Percentiles rank a stretch among this genome's conserved stretches.
These are phyloP conservation scores for Antitrichia curtipendula DNA, from an alignment of 225 moss, liverwort and hornwort genomes.

Conservation along the genomic window DNA sequence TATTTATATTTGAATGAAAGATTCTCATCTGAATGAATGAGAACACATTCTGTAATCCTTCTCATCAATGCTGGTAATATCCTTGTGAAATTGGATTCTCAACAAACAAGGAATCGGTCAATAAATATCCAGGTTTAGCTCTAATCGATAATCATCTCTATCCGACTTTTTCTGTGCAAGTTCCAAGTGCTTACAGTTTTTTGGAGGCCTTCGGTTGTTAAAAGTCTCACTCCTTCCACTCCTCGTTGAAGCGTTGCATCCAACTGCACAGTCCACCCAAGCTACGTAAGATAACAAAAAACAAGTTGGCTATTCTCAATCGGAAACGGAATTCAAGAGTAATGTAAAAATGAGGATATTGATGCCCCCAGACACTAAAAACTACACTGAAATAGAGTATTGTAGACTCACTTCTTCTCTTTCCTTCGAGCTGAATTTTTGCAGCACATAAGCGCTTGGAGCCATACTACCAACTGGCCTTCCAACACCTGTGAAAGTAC, in stretches of 20 bases:
- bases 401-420: conserved; percentile 59
- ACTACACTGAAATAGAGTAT: not conserved
- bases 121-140: not conserved
- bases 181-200: conserved; percentile 96
- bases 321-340: not conserved
- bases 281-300: not conserved
- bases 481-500: conserved; percentile 56
- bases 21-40: not conserved
- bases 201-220: conserved; percentile 61
- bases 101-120: not conserved
- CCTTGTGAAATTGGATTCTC: not conserved
- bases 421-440: conserved; percentile 67
- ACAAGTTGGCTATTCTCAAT: not conserved
- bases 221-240: conserved; percentile 60
- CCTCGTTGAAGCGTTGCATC: conserved; percentile 64
- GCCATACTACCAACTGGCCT: conserved; percentile 81
- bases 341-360: not conserved
- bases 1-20: not conserved
- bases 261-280: conserved; percentile 40
- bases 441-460: conserved; percentile 74
- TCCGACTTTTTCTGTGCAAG: conserved; percentile 66
- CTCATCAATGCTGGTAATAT: not conserved
- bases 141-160: conserved; percentile 15
- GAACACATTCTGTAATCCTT: not conserved
- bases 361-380: not conserved